Evolutionary conservation across 495 filamentous ascomycete species (phyloP), one percentile per base, ranked within the genome.

Genomic region (Neurospora sublineolata): DNA sequence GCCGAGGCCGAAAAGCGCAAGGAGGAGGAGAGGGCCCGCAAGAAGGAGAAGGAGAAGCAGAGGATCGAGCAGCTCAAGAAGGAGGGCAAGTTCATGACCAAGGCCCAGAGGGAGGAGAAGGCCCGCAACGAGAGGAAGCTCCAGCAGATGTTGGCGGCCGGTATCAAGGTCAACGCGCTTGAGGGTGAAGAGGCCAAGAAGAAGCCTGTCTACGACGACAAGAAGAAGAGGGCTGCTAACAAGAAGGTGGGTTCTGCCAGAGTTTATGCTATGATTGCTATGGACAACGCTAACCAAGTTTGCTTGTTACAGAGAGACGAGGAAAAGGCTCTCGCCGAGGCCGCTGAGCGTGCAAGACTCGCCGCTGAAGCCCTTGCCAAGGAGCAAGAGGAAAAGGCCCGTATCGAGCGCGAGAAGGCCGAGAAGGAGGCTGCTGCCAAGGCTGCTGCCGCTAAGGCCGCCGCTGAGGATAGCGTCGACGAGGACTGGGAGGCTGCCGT

Each of bases 41-140:
- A 91, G 86, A 98, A 97, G 85, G 93, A 97, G 79, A 97, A 91
- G 81, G 96, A 99, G 79, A 96, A 91, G 81, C 92, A 97, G 81
- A 94, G 88, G 84, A 93, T 97, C 73, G 96, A 99, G 76, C 92
- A 97, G 81, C 87, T 97, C 18, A 95, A 95, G 84, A 94, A 89
- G 79, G 94, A 97, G 81, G 96, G 96, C 76, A 97, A 97, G 79
- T 94, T 93, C 76, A 84, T 97, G 73, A 97, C 94, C 74, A 95
- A 97, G 80, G 93, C 94, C 37, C 94, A 99, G 81, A 92, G 89
- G 76, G 93, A 97, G 76, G 91, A 91, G 72, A 91, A 94, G 80
- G 88, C 89, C 37, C 87, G 88, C 72, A 91, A 93, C 77, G 92
- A 97, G 79, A 82, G 92, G 76, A 94, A 95, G 71, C 85, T 97